Evolutionary conservation across 164 flowering plant species (phyloP).

Genomic region (Tetrastigma voinierianum): DNA sequence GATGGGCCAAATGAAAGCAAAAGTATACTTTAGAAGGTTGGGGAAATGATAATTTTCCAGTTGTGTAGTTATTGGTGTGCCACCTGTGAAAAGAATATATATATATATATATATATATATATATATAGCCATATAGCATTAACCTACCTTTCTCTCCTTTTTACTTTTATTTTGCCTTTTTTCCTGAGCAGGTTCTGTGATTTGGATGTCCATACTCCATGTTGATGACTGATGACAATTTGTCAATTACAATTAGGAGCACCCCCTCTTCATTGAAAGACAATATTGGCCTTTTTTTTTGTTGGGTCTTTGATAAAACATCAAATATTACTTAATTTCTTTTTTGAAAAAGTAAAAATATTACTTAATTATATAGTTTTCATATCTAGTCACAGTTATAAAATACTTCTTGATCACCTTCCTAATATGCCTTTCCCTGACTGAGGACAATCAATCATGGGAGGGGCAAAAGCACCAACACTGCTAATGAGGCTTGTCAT

Average conservation of each 20-base stretch:
- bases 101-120: too few relatives aligned
- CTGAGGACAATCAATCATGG: too few relatives aligned
- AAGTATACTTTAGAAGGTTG: conserved; percentile 23
- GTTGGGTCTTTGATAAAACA: too few relatives aligned
- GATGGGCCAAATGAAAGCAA: conserved; percentile 16
- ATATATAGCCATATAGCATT: background rate
- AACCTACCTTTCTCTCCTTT: background rate
- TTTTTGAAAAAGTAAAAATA: too few relatives aligned
- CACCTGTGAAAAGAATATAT: conserved; percentile 20
- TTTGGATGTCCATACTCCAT: background rate
- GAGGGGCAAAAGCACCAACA: too few relatives aligned
- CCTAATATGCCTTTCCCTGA: too few relatives aligned
- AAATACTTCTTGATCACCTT: too few relatives aligned
- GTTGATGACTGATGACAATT: too few relatives aligned
- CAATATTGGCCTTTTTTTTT: background rate
- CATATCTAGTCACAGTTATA: too few relatives aligned
- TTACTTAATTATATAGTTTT: too few relatives aligned
- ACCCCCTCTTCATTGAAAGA: background rate
- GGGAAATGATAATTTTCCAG: conserved; percentile 21
- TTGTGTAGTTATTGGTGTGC: conserved; percentile 19
- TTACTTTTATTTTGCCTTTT: background rate
- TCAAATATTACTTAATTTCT: too few relatives aligned
- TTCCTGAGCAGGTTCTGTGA: conserved; percentile 1
- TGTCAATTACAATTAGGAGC: conserved; percentile 1
- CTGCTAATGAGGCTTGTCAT: too few relatives aligned